phyloP scores from a whole-genome alignment of 2,329 filamentous ascomycete genomes.

The Colletotrichum sp. region DNA sequence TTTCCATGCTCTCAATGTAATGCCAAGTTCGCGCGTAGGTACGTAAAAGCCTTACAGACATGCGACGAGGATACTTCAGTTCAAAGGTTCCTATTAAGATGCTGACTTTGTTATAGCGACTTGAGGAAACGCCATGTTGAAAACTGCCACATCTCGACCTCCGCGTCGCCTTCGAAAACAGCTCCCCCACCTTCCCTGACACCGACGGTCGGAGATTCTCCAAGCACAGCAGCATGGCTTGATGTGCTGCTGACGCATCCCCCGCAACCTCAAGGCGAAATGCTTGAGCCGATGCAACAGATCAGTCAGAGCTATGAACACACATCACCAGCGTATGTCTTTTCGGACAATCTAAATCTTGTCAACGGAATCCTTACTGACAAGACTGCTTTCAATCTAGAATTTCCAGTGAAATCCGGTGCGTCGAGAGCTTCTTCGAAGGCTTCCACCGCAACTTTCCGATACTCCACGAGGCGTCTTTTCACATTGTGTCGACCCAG shows the following conservation, averaged over 20 bases:
- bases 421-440: constrained; percentile 5
- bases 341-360: neutral
- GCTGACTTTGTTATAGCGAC: neutral
- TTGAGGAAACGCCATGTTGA: constrained; percentile 4
- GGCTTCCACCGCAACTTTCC: constrained; percentile 3
- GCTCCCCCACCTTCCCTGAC: neutral
- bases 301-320: neutral
- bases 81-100: neutral
- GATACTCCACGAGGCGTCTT: neutral
- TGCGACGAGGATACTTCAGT: neutral
- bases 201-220: neutral
- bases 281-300: neutral
- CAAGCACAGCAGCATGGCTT: neutral
- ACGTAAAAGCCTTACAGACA: neutral
- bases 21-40: constrained; percentile 2
- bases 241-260: constrained; percentile 1
- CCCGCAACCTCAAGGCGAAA: neutral
- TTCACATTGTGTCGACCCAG: constrained; percentile 7
- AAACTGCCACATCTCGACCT: neutral
- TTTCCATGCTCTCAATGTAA: neutral
- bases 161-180: neutral
- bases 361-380: neutral
- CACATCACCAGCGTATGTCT: neutral
- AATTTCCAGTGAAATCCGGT: neutral
- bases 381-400: neutral